Percentiles rank a stretch among this genome's conserved stretches.
Evolutionary conservation across 75 land plant genomes (phyloP).

Genomic region (Pinus taeda): DNA sequence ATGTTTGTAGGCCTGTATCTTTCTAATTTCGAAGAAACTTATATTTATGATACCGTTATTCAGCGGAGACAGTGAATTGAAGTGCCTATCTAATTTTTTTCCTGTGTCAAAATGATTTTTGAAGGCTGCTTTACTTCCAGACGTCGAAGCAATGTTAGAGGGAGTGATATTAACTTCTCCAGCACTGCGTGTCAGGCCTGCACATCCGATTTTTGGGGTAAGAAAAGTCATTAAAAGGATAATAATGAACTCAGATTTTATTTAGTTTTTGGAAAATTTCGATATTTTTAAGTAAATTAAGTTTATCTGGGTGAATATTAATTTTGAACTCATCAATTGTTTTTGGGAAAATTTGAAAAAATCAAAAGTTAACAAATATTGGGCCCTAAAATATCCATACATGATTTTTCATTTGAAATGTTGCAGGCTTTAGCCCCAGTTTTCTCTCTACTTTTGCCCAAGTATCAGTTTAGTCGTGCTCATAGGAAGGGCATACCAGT

Average conservation of each 20-base stretch:
- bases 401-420: neutral
- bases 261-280: too few species aligned
- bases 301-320: too few species aligned
- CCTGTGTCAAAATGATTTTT: neutral
- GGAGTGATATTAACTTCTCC: slow-evolving; percentile 91
- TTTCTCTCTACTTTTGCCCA: slow-evolving; percentile 78
- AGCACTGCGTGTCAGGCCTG: slow-evolving; percentile 88
- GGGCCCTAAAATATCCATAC: neutral
- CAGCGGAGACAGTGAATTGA: neutral
- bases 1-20: neutral
- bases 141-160: slow-evolving; percentile 53
- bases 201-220: slow-evolving; percentile 95
- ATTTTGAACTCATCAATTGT: too few species aligned
- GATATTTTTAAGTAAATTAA: too few species aligned
- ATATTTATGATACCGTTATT: neutral
- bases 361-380: neutral
- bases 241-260: neutral
- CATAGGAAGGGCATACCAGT: slow-evolving; percentile 78
- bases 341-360: too few species aligned
- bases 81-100: neutral
- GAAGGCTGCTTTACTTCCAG: slow-evolving; percentile 73
- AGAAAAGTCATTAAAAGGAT: neutral
- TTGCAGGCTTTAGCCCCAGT: slow-evolving; percentile 90
- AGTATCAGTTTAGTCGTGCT: slow-evolving; percentile 82
- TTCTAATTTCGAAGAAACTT: slow-evolving; percentile 1